Evolutionary conservation across 2,329 filamentous ascomycete genomes (phyloP).

Genomic region (Fusarium albosuccineum): DNA sequence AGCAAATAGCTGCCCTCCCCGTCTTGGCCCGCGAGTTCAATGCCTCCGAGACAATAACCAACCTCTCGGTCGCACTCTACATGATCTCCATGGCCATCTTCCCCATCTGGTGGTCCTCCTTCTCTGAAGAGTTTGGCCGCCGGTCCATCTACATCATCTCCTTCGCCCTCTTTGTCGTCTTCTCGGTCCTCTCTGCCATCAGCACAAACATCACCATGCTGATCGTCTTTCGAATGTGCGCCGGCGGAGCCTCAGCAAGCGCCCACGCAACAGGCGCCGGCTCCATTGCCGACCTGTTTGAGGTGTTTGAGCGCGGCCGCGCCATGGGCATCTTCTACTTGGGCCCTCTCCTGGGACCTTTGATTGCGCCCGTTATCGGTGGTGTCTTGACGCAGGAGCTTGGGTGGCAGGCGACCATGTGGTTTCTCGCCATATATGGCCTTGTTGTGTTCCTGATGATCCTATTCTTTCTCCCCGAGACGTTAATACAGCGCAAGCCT

Average conservation of each 20-base stretch:
- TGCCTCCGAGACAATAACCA: conserved; percentile 74
- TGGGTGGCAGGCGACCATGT: conserved; percentile 82
- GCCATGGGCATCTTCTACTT: conserved; percentile 91
- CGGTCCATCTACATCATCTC: conserved; percentile 83
- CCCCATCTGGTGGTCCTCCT: conserved; percentile 88
- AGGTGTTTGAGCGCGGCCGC: conserved; percentile 75
- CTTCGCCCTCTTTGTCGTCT: conserved; percentile 79
- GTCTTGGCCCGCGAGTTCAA: conserved; percentile 73
- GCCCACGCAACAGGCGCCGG: conserved; percentile 88
- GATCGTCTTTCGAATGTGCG: conserved; percentile 79
- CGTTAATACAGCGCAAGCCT: conserved; percentile 59
- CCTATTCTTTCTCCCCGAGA: conserved; percentile 75
- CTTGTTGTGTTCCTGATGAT: conserved; percentile 68
- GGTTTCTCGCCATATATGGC: conserved; percentile 81
- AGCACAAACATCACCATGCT: conserved; percentile 80
- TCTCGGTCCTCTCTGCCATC: conserved; percentile 76
- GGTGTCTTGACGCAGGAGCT: conserved; percentile 77
- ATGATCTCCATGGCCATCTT: conserved; percentile 89
- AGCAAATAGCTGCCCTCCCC: conserved; percentile 71
- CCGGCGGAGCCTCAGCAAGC: conserved; percentile 81
- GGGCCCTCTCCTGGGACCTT: conserved; percentile 79
- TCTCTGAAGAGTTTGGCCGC: conserved; percentile 79
- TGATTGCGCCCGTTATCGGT: conserved; percentile 82
- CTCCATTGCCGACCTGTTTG: conserved; percentile 86
- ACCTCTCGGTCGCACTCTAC: conserved; percentile 82